A percentile compares a stretch with the other conserved stretches of the same genome.
Conservation (phyloP, 257 asterid genomes). For the Gardenia jasminoides region DNA sequence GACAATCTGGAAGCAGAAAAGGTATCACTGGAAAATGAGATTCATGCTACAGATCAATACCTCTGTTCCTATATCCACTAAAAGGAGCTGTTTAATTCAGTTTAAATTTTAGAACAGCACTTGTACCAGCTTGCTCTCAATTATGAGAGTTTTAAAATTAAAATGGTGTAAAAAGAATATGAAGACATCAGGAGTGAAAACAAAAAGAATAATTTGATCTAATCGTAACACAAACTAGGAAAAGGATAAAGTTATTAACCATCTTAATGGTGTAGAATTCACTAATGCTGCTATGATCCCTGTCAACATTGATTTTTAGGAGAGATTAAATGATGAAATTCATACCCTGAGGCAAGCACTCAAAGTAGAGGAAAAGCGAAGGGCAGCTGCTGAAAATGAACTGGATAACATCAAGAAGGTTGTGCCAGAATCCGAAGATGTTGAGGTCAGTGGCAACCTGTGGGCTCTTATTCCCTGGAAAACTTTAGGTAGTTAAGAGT, state of each 20-base stretch:
- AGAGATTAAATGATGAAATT: constrained; percentile 49
- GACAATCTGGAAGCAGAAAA: constrained; percentile 57
- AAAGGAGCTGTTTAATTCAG: not conserved
- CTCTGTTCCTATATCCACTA: not conserved
- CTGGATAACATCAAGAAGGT: constrained; percentile 51
- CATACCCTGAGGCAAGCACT: constrained; percentile 50
- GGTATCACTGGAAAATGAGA: constrained; percentile 38
- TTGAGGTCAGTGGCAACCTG: constrained; percentile 55
- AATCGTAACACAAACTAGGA: not conserved
- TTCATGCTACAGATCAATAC: not conserved
- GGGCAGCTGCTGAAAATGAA: constrained; percentile 74
- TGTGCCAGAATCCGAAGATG: constrained; percentile 85
- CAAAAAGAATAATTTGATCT: not conserved
- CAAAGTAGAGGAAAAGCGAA: constrained; percentile 59
- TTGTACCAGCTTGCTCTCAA: not conserved
- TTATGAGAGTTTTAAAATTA: not conserved
- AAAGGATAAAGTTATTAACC: not conserved
- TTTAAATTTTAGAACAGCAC: not conserved
- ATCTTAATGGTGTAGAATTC: constrained; percentile 16
- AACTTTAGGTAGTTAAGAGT: constrained; percentile 10
- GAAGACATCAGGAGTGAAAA: not conserved
- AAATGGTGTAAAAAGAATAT: not conserved
- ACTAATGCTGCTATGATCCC: constrained; percentile 13
- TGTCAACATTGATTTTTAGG: constrained; percentile 36
- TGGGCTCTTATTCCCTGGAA: constrained; percentile 6